These are phyloP conservation scores for Arbutus unedo DNA, from an alignment of 148 eudicot genomes.

Conservation along the genomic window DNA sequence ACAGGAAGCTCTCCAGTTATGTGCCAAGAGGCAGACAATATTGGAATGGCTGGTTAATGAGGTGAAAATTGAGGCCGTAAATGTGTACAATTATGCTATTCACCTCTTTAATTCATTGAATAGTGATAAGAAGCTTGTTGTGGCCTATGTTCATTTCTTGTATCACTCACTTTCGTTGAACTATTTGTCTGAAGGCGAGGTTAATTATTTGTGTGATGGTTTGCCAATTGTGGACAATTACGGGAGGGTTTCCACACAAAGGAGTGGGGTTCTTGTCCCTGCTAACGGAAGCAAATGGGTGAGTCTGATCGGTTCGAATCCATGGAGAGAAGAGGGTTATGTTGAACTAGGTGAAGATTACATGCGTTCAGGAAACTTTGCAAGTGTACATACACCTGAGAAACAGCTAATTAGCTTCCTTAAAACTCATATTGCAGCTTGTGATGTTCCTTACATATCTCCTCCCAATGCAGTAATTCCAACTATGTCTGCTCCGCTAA, in stretches of 20 bases:
- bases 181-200: conserved; percentile 14
- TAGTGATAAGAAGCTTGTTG: conserved; percentile 13
- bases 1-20: conserved; percentile 19
- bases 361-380: conserved; percentile 28
- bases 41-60: conserved; percentile 25
- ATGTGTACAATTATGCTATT: conserved; percentile 15
- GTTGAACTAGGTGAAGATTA: conserved; percentile 56
- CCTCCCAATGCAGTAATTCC: conserved; percentile 55
- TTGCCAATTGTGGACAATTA: conserved; percentile 50
- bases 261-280: conserved; percentile 50
- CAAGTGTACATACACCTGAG: conserved; percentile 24
- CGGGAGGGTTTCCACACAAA: conserved; percentile 23
- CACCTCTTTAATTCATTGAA: neutral
- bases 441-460: conserved; percentile 52
- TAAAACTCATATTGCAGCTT: conserved; percentile 28
- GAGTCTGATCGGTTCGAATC: conserved; percentile 51
- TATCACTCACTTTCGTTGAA: conserved; percentile 13
- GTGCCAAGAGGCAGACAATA: conserved; percentile 17
- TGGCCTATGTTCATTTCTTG: conserved; percentile 27
- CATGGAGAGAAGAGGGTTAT: conserved; percentile 42
- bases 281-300: conserved; percentile 63
- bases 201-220: conserved; percentile 16
- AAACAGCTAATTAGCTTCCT: conserved; percentile 39
- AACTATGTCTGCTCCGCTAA: conserved; percentile 41
- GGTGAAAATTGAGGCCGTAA: conserved; percentile 15